Conservation (phyloP, 2,329 filamentous ascomycete genomes). For the Neospermospora avenae region DNA sequence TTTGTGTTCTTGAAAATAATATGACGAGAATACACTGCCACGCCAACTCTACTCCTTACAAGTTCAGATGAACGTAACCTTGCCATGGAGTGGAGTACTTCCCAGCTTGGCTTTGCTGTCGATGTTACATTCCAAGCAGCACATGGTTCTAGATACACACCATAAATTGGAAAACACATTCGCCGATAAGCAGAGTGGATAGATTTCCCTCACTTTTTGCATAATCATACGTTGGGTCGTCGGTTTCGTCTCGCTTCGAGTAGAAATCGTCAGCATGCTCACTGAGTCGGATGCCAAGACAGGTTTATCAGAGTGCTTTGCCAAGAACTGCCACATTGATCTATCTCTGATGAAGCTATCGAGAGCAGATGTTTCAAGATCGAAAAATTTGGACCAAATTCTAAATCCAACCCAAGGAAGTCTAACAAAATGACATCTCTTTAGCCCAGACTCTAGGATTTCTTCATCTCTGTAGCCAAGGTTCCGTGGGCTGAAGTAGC, state of each 20-base stretch:
- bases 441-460: background rate
- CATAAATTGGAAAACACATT: background rate
- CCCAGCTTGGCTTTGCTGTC: background rate
- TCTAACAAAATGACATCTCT: background rate
- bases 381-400: background rate
- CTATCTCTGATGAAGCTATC: background rate
- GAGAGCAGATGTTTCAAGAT: background rate
- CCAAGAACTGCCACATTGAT: background rate
- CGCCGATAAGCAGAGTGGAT: background rate
- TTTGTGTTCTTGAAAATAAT: background rate
- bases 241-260: background rate
- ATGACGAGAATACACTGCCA: too few relatives aligned
- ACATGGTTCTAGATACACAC: background rate
- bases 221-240: background rate
- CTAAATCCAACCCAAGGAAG: background rate
- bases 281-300: background rate
- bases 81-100: background rate
- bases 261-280: background rate
- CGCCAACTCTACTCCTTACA: too few relatives aligned
- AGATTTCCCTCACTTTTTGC: background rate
- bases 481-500: background rate
- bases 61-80: background rate
- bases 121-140: background rate
- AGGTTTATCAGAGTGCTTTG: background rate
- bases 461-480: background rate